phyloP scores from a whole-genome alignment of 2,329 filamentous ascomycete species.

The Lachnellula subtilissima region DNA sequence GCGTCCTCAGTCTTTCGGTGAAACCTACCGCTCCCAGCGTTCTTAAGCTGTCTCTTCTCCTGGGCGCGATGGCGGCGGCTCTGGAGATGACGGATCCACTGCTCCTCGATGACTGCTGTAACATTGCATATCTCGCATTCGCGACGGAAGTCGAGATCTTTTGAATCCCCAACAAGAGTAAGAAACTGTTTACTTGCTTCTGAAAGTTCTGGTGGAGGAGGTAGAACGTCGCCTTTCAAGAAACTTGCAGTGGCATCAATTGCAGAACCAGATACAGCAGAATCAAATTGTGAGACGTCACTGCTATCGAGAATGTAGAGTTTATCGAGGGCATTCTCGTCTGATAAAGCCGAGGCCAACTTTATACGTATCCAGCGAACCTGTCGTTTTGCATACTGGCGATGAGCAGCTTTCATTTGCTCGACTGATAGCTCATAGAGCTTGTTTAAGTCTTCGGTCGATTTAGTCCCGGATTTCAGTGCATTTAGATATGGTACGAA shows the following conservation, averaged over 20 bases:
- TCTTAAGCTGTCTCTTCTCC: constrained; percentile 25
- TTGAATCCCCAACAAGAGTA: constrained; percentile 39
- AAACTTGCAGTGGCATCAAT: constrained; percentile 58
- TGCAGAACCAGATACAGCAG: constrained; percentile 62
- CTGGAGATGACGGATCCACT: constrained; percentile 44
- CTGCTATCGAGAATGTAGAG: constrained; percentile 82
- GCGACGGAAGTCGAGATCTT: constrained; percentile 44
- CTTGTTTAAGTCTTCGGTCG: constrained; percentile 42
- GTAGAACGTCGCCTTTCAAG: constrained; percentile 45
- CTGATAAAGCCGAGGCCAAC: constrained; percentile 63
- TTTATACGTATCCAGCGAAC: constrained; percentile 83
- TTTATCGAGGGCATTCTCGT: constrained; percentile 46
- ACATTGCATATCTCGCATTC: constrained; percentile 71
- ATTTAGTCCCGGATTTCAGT: constrained; percentile 29
- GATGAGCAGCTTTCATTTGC: constrained; percentile 74
- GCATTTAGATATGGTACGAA: constrained; percentile 67
- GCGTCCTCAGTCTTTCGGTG: constrained; percentile 2
- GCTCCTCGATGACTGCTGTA: constrained; percentile 51
- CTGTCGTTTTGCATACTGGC: constrained; percentile 83
- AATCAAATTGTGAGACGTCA: constrained; percentile 56
- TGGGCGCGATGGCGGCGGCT: constrained; percentile 37
- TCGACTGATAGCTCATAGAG: constrained; percentile 61
- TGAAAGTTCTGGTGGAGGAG: constrained; percentile 51
- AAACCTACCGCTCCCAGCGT: constrained; percentile 15
- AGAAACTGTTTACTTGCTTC: constrained; percentile 52